Base-by-base conservation (phyloP, 106 monocot genomes). In the Dioscorea dumetorum region DNA sequence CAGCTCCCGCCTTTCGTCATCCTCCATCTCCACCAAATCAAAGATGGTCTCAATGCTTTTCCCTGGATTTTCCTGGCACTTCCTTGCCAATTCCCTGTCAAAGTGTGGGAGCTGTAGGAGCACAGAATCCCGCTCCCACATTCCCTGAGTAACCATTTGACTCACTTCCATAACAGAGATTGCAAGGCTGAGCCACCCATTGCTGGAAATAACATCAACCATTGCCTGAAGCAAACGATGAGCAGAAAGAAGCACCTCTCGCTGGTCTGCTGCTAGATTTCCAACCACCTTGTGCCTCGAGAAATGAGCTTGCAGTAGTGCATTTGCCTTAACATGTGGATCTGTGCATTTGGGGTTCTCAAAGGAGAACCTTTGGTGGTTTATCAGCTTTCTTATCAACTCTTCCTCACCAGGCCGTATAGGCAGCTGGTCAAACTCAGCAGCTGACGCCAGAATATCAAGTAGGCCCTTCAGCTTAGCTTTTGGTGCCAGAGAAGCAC, bases 121-220 rank as follows among this genome's bases (percentile, higher is more conserved):
- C 66, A 83, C 63, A 5, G 99, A 78, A 58, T 99, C 99, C 13
- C 85, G 77, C 52, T 90, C 99, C 99, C 99, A 99, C 87, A 93
- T 87, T 10, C 88, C 97, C 60, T 99, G 99, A 15, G 99, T 99
- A 31, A 99, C 88, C 99, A 99, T 99, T 50, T 99, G 99, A 58
- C 93, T 90, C 50, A 99, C 24, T 58, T 99, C 99, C 99, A 99
- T 99, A 16, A 93, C 84, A 7, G 68, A 31, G 19, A 99, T 70
- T 58, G 93, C 89, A 24, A 90, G 82, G 61, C 20, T 83, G 12
- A 93, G 80, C 92, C 93, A 99, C 13, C 93, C 99, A 60, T 90
- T 99, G 77, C 90, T 93, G 17, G 99, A 93, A 51, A 99, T 90
- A n/a, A 93, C 99, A 76, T 99, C 99, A 48, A 99, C 90, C 92